Evolutionary conservation across 176 grass and related monocot genomes (phyloP).

Genomic region (Aegilops longissima): DNA sequence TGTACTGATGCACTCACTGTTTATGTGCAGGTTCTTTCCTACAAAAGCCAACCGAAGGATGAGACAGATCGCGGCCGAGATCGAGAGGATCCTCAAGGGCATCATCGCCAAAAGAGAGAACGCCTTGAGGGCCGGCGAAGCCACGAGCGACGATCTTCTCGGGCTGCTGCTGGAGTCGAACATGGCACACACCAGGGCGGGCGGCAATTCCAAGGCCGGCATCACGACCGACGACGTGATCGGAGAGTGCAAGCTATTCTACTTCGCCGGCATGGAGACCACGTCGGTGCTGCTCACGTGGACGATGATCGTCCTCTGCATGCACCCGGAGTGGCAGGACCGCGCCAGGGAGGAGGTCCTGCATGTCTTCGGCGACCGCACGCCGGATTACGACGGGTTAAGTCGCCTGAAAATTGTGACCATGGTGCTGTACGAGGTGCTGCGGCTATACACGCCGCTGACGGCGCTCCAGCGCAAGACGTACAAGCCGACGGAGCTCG

Average conservation of each 20-base stretch:
- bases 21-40: conserved; percentile 39
- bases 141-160: conserved; percentile 42
- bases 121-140: conserved; percentile 28
- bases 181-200: conserved; percentile 30
- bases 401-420: conserved; percentile 54
- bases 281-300: conserved; percentile 78
- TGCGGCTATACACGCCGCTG: conserved; percentile 64
- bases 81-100: conserved; percentile 40
- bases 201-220: conserved; percentile 21
- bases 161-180: conserved; percentile 71
- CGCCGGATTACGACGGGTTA: conserved; percentile 62
- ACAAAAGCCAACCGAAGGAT: conserved; percentile 56
- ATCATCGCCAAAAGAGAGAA: conserved; percentile 63
- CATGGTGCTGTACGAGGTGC: conserved; percentile 80
- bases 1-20: background rate
- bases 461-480: conserved; percentile 12
- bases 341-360: conserved; percentile 72
- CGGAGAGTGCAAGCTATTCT: conserved; percentile 90
- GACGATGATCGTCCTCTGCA: conserved; percentile 68
- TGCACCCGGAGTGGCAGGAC: conserved; percentile 84
- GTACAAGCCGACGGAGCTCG: conserved; percentile 49
- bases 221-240: conserved; percentile 71
- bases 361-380: conserved; percentile 32
- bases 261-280: conserved; percentile 87
- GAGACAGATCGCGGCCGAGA: conserved; percentile 48